Evolutionary conservation across 345 rosid genomes (phyloP).

Genomic region (Moricandia moricandioides): DNA sequence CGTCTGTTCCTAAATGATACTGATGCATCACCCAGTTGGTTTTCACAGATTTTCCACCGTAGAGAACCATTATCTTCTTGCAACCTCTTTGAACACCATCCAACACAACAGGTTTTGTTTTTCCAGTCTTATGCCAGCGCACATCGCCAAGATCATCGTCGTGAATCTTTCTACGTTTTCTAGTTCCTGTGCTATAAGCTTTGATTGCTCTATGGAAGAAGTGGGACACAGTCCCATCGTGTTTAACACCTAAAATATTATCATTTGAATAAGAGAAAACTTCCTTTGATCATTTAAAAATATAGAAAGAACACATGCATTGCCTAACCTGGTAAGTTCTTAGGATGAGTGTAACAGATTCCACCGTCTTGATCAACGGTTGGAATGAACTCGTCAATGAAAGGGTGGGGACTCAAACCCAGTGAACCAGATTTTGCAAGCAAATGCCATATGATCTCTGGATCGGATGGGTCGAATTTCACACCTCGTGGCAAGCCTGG

Average conservation of each 20-base stretch:
- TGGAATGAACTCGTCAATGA: constrained; percentile 75
- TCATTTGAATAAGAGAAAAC: not conserved
- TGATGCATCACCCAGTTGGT: constrained; percentile 99
- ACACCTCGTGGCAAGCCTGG: constrained; percentile 95
- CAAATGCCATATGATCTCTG: constrained; percentile 87
- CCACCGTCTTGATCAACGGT: constrained; percentile 82
- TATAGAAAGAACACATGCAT: constrained; percentile 2
- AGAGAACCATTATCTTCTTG: constrained; percentile 95
- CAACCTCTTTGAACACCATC: constrained; percentile 83
- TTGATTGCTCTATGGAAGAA: constrained; percentile 87
- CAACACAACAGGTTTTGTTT: constrained; percentile 70
- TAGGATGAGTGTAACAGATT: constrained; percentile 95
- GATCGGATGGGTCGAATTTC: constrained; percentile 93
- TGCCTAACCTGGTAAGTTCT: constrained; percentile 72
- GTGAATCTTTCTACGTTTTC: constrained; percentile 89
- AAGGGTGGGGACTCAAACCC: constrained; percentile 62
- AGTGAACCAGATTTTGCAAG: constrained; percentile 57
- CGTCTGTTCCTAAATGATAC: constrained; percentile 85
- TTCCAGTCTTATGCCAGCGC: constrained; percentile 98
- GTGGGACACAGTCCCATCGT: constrained; percentile 74
- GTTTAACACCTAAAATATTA: constrained; percentile 57
- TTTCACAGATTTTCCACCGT: constrained; percentile 81
- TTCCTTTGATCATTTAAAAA: no score
- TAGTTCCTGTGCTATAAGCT: constrained; percentile 87
- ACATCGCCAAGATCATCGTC: constrained; percentile 79